These are phyloP conservation scores for Penicillium arizonense DNA, from an alignment of 495 filamentous ascomycete species.

Conservation along the genomic window DNA sequence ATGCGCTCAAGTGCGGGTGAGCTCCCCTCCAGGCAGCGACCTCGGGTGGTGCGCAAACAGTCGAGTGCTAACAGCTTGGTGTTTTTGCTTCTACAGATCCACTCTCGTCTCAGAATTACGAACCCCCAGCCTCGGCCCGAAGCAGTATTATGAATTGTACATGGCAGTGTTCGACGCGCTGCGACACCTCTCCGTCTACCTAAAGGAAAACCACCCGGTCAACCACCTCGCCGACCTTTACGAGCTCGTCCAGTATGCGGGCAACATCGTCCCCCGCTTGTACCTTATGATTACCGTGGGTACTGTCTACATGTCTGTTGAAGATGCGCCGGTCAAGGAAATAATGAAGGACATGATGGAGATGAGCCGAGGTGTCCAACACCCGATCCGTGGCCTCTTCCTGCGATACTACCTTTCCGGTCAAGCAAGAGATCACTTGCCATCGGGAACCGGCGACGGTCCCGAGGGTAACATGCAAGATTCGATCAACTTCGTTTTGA, in stretches of 20 bases:
- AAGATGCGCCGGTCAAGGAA: constrained; percentile 98
- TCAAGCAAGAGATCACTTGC: constrained; percentile 86
- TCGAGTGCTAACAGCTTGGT: constrained; percentile 14
- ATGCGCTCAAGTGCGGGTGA: constrained; percentile 98
- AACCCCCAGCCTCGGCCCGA: constrained; percentile 91
- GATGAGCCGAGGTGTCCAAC: constrained; percentile 97
- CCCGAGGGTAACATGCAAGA: constrained; percentile 96
- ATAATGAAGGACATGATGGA: constrained; percentile 99
- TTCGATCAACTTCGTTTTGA: constrained; percentile 94
- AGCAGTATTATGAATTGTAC: constrained; percentile 99
- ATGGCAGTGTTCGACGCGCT: constrained; percentile 98
- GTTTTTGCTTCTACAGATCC: constrained; percentile 57
- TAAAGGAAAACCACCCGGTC: constrained; percentile 94
- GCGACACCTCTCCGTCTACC: constrained; percentile 92
- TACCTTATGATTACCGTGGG: constrained; percentile 99
- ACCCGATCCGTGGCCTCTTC: constrained; percentile 92
- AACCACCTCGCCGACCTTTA: constrained; percentile 98
- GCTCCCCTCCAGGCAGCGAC: constrained; percentile 39
- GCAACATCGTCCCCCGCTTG: constrained; percentile 93
- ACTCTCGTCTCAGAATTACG: constrained; percentile 96
- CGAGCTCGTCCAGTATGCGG: constrained; percentile 98
- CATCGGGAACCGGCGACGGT: constrained; percentile 77
- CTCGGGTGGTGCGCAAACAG: constrained; percentile 14
- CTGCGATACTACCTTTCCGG: constrained; percentile 93
- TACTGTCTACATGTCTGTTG: constrained; percentile 97